Conservation (phyloP, 768 basidiomycete species). For the Tubosaeta brunneosetosa region DNA sequence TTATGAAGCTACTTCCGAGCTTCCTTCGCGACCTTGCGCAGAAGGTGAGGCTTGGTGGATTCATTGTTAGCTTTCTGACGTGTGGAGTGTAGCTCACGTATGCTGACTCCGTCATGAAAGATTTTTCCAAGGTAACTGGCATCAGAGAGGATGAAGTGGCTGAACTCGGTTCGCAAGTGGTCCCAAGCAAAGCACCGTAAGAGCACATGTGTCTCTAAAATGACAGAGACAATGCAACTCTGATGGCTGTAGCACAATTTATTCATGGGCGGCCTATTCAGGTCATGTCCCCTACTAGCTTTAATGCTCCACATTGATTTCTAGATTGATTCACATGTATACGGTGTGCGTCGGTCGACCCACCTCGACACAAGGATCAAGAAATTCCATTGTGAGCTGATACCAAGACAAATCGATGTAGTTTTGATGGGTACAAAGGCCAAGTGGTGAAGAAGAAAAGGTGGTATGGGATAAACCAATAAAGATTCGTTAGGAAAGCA, state of each 20-base stretch:
- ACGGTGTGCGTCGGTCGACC: neutral
- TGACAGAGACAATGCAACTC: too few species aligned
- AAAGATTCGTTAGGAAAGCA: neutral
- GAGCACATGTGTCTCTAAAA: too few species aligned
- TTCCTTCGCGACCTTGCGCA: slow-evolving; percentile 71
- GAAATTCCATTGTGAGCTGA: slow-evolving; percentile 6
- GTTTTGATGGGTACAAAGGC: neutral
- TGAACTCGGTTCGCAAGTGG: neutral
- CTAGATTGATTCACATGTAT: too few species aligned
- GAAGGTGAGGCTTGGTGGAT: slow-evolving; percentile 47
- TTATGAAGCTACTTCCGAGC: slow-evolving; percentile 58
- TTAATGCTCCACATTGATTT: too few species aligned
- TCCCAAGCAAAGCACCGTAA: neutral
- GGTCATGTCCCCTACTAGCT: too few species aligned
- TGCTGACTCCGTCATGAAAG: slow-evolving; percentile 68
- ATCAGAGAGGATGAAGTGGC: slow-evolving; percentile 51
- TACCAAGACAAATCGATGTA: slow-evolving; percentile 2
- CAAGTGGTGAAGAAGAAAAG: neutral
- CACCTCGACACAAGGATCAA: neutral
- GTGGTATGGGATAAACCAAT: neutral
- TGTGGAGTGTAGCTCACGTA: slow-evolving; percentile 46
- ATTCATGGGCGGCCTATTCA: too few species aligned
- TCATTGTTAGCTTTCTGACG: slow-evolving; percentile 8
- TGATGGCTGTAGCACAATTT: too few species aligned
- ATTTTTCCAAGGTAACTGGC: slow-evolving; percentile 62